Evolutionary conservation across 164 flowering plant species (phyloP), one percentile per base, ranked within the genome.

Genomic region (Liriodendron chinense): DNA sequence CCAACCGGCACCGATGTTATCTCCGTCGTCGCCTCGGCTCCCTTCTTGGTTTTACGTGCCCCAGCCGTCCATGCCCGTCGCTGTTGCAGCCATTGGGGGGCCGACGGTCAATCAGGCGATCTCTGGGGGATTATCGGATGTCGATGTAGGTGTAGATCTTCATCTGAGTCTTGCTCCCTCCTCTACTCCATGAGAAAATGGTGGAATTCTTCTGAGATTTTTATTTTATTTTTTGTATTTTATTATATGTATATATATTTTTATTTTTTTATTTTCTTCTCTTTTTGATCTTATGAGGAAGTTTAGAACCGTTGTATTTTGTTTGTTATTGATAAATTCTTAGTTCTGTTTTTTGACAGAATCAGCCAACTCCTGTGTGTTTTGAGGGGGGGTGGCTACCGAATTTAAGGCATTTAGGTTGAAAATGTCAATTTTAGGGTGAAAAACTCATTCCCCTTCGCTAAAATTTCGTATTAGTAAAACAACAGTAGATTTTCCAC

Each of bases 91-190:
- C 5, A 73, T 53, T 23, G 25, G 68, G 23, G 16, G 74, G 22
- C 73, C 74, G 9, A 21, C 26, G 1, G 21, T 3, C 2, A 23
- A 24, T 6, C 68, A 79, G 10, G 64, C 69, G 25, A 24, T 50
- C 20, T n/a, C 64, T 63, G 75, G 75, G 63, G 77, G 59, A 21
- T 20, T 53, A 0, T 16, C 75, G n/a, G 82, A 78, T 10, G 82
- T 48, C 12, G 75, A 82, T 67, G 80, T 76, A 12, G 86, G 76
- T 23, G 74, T 86, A 53, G 85, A 86, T 74, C 86, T 86, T 34
- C 89, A 84, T 74, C 82, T 86, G 10, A 84, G 83, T 62, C 82
- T 82, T 59, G 80, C 80, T 6, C 80, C 78, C 57, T 82, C 80
- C 21, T 78, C 74, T 57, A 62, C 75, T 28, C 68, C 72, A 47